A percentile compares a stretch with the other conserved stretches of the same genome.
These are phyloP conservation scores for Suzukiozyma palmioleophila DNA, from an alignment of 1,139 yeast species.

Conservation along the genomic window DNA sequence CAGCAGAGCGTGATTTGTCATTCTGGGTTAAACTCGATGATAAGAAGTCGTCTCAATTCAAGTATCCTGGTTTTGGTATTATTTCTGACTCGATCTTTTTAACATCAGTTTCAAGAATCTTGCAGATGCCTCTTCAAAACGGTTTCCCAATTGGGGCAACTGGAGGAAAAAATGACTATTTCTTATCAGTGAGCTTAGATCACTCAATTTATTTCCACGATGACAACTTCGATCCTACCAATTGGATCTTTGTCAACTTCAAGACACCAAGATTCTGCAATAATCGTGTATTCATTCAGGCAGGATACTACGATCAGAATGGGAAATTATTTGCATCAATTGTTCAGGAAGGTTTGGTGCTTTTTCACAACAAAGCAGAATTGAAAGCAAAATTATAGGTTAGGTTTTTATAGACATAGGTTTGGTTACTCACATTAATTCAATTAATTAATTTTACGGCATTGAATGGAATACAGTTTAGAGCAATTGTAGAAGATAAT, in stretches of 20 bases:
- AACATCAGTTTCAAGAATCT: slow-evolving; percentile 24
- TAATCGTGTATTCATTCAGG: slow-evolving; percentile 35
- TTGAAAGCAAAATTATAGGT: slow-evolving; percentile 25
- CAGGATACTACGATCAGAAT: slow-evolving; percentile 29
- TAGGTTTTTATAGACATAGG: neutral
- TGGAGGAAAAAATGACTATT: slow-evolving; percentile 19
- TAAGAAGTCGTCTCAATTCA: slow-evolving; percentile 17
- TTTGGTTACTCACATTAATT: slow-evolving; percentile 3
- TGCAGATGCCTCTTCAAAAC: slow-evolving; percentile 21
- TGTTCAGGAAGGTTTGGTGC: slow-evolving; percentile 41
- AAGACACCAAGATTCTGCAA: slow-evolving; percentile 34
- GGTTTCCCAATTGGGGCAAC: slow-evolving; percentile 14
- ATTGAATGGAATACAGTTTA: no score
- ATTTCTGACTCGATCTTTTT: slow-evolving; percentile 35
- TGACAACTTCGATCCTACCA: slow-evolving; percentile 37
- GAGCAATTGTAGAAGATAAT: no score
- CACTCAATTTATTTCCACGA: slow-evolving; percentile 42
- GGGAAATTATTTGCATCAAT: slow-evolving; percentile 38
- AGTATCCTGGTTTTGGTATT: slow-evolving; percentile 24
- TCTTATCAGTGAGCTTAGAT: slow-evolving; percentile 40
- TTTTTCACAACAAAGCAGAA: slow-evolving; percentile 27
- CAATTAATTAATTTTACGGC: neutral
- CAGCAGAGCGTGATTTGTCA: slow-evolving; percentile 29
- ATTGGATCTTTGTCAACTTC: slow-evolving; percentile 35
- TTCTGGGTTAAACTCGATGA: slow-evolving; percentile 31